Evolutionary conservation across 2,329 filamentous ascomycete species (phyloP), one percentile per base, ranked within the genome.

Genomic region (Microsporum ferrugineum): DNA sequence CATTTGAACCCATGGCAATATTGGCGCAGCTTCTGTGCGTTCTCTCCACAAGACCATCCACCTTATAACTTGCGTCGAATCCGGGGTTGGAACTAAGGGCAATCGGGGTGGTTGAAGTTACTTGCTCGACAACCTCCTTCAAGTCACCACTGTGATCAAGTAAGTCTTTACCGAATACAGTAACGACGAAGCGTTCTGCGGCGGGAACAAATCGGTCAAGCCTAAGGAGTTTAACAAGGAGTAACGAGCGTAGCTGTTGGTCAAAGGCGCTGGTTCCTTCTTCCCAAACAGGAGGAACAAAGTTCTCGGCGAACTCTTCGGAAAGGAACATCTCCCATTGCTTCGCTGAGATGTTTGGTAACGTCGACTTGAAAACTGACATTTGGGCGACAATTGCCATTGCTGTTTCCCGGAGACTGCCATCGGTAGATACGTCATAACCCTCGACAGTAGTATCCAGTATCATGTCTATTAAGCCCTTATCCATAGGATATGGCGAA

Each of bases 41-140:
- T 66, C 89, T 84, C 74, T 96, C 89, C 34, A 97, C 95, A 60
- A 99, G 81, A 63, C 87, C 90, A 73, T 99, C 94, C 63, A 99
- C 94, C 80, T 99, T 99, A 84, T 97, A 99, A 72, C 90, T 96
- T 60, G 95, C 95, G 75, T 99, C 94, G 72, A 99, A 99, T 41
- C 94, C 94, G 63, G 92, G 91, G 69, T 88, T 96, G 4, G 94
- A 99, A 69, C 92, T 92, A 39, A 99, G 82, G 2, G 94, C 88
- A 66, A 99, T 88, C 7, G 94, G 94, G 1, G 89, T 86, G 36
- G 85, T 89, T 34, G 92, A 86, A 4, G 86, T 87, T 59, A 96
- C 90, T 73, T 95, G 87, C 58, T 86, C 83, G 61, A 95, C 88
- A 17, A 94, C 92, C 62, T 88, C 84, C 71, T 87, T 86, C 55